Percentiles rank a stretch among this genome's conserved stretches.
phyloP scores from a whole-genome alignment of 2,329 filamentous ascomycete species.

The Cytospora chrysosperma region DNA sequence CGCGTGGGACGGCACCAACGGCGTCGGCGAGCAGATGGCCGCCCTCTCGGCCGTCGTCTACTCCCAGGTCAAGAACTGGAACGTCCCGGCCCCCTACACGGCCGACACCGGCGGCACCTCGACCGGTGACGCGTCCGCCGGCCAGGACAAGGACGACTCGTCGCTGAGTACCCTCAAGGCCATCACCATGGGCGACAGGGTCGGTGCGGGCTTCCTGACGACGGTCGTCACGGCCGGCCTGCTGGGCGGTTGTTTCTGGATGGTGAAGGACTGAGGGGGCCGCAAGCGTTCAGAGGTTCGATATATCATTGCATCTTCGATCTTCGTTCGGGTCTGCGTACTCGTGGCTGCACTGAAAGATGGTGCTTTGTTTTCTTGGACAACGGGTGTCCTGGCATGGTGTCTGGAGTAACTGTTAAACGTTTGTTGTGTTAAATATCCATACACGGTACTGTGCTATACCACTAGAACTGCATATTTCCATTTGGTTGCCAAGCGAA shows the following conservation, averaged over 20 bases:
- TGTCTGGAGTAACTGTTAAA: conserved; percentile 12
- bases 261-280: conserved; percentile 22
- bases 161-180: conserved; percentile 14
- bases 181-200: conserved; percentile 19
- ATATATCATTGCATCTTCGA: conserved; percentile 3
- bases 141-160: conserved; percentile 13
- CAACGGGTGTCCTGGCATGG: conserved; percentile 13
- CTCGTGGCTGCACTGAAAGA: background rate
- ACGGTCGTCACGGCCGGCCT: conserved; percentile 15
- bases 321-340: background rate
- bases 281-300: background rate
- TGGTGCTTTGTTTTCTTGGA: conserved; percentile 2
- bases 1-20: conserved; percentile 42
- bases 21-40: conserved; percentile 48
- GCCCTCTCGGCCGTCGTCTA: conserved; percentile 43
- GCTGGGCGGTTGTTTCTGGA: conserved; percentile 21
- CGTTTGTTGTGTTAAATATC: background rate
- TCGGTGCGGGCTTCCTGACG: conserved; percentile 22
- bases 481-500: background rate
- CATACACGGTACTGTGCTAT: background rate
- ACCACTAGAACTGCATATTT: background rate
- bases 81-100: conserved; percentile 27
- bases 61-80: conserved; percentile 34
- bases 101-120: conserved; percentile 11
- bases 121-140: conserved; percentile 16